phyloP scores from a whole-genome alignment of 768 basidiomycete species.

The Boletus bicolor region DNA sequence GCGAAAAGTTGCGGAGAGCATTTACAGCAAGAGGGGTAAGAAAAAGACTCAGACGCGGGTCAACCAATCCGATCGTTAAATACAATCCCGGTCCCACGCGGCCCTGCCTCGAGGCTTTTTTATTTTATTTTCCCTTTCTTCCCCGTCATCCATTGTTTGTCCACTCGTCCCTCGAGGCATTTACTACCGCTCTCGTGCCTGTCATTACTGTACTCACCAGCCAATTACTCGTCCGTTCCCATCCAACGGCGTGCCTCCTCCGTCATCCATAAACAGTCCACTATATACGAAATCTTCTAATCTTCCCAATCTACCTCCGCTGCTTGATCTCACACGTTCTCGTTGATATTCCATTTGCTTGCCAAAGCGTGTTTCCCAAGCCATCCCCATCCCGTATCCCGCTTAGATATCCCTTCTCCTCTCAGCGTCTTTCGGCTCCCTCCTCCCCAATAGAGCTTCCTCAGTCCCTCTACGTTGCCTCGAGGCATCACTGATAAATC shows the following conservation, averaged over 20 bases:
- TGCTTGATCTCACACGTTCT: slow-evolving; percentile 1
- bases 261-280: not conserved
- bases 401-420: not conserved
- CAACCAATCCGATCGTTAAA: not conserved
- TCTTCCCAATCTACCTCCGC: slow-evolving; percentile 1
- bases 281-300: not conserved
- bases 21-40: not conserved
- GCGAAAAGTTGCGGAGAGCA: slow-evolving; percentile 26
- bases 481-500: slow-evolving; percentile 28
- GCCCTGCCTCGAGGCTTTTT: not conserved
- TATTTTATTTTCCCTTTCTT: not conserved
- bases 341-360: not conserved
- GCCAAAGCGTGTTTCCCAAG: slow-evolving; percentile 5
- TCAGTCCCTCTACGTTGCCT: slow-evolving; percentile 15
- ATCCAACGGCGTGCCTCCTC: slow-evolving; percentile 8
- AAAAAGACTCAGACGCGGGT: no score
- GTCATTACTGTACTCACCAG: no score
- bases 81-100: not conserved
- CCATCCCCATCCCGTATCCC: slow-evolving; percentile 1
- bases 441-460: slow-evolving; percentile 15
- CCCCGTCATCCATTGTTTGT: no score
- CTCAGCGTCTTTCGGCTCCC: not conserved
- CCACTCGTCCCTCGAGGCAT: slow-evolving; percentile 1
- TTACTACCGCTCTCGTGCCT: not conserved
- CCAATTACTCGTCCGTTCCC: no score